Evolutionary conservation across 179 eudicot species (phyloP).

Genomic region (Kewa caespitosa): DNA sequence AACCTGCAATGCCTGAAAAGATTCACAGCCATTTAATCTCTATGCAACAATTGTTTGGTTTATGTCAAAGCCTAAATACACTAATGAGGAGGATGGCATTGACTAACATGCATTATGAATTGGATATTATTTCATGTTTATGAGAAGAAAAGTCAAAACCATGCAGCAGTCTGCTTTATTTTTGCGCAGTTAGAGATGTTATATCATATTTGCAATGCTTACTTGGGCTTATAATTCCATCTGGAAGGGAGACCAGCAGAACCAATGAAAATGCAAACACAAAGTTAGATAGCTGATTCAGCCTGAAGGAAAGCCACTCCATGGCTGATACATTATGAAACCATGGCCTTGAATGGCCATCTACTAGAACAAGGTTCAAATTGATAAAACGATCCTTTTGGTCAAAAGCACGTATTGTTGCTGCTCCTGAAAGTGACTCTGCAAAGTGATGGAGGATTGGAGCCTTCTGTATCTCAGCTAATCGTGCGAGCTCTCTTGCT

Average conservation of each 20-base stretch:
- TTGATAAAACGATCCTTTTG: background rate
- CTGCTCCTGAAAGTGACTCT: background rate
- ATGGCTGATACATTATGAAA: background rate
- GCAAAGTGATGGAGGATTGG: background rate
- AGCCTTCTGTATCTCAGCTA: background rate
- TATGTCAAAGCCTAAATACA: too few relatives aligned
- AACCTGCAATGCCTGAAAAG: constrained; percentile 22
- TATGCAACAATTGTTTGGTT: too few relatives aligned
- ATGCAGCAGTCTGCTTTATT: too few relatives aligned
- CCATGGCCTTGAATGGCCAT: background rate
- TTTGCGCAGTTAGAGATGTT: background rate
- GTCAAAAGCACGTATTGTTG: background rate
- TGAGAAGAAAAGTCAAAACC: background rate
- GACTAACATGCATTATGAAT: too few relatives aligned
- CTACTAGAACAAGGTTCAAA: too few relatives aligned
- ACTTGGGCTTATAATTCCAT: background rate
- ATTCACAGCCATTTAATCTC: too few relatives aligned
- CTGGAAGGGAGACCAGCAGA: background rate
- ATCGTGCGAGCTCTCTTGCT: background rate
- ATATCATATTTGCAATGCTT: background rate
- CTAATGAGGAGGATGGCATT: too few relatives aligned
- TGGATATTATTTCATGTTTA: too few relatives aligned
- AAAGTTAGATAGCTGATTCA: background rate
- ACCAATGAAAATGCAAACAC: background rate
- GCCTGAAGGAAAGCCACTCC: background rate